Evolutionary conservation across 106 monocot genomes (phyloP).

Genomic region (Dendrobium nobile): DNA sequence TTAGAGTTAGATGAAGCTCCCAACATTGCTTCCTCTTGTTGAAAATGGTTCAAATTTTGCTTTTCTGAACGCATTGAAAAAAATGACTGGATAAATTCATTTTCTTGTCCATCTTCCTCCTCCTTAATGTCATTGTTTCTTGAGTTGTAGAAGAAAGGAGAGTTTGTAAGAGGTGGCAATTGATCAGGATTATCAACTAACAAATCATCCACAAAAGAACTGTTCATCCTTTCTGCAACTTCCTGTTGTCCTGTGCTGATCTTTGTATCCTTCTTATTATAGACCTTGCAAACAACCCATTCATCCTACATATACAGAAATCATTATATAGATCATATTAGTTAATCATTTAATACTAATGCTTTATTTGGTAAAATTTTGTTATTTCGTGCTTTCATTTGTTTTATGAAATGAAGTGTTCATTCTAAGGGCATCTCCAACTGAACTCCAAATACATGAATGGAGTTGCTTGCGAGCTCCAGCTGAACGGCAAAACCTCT

Average conservation of each 20-base stretch:
- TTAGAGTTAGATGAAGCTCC: neutral
- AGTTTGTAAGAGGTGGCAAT: neutral
- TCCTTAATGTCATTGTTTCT: neutral
- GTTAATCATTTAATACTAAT: neutral
- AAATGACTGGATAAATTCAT: no score
- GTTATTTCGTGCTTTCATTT: no score
- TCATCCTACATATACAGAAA: neutral
- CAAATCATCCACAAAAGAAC: neutral
- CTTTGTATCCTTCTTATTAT: neutral
- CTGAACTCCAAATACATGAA: no score
- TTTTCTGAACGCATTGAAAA: no score
- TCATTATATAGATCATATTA: neutral
- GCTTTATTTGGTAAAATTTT: neutral
- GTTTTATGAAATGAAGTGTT: no score
- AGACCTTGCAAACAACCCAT: constrained; percentile 4
- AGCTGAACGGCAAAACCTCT: no score
- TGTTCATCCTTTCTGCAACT: neutral
- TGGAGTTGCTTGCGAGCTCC: no score
- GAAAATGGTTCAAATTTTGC: no score
- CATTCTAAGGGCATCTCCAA: no score
- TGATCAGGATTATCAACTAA: neutral
- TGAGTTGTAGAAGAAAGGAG: neutral
- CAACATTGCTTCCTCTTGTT: no score
- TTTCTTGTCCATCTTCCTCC: no score
- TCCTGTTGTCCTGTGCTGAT: neutral